Evolutionary conservation across 2,329 filamentous ascomycete species (phyloP), one percentile per base, ranked within the genome.

Genomic region (Penicillium sp.): DNA sequence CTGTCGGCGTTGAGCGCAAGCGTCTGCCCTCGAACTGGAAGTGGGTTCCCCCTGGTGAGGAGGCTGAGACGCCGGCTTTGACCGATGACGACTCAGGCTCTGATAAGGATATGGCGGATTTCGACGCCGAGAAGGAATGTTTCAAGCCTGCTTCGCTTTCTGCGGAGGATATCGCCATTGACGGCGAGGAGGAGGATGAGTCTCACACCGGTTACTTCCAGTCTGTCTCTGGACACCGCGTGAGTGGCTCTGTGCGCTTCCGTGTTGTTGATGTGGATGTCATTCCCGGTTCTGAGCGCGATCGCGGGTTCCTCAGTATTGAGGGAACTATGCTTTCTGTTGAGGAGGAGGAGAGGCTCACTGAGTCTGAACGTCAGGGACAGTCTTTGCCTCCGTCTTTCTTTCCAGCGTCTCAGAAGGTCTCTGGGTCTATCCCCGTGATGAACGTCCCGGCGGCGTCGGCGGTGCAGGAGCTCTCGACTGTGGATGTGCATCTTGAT

Each of bases 321-420:
- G 89, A 94, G 72, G 93, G 92, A 27, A 95, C 90, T n/a, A 87
- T 96, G 83, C 76, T 96, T 49, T 80, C 82, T 46, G 83, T 83
- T 43, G 83, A 84, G 21, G 87, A 86, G 25, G 91, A 95, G 75
- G 78, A 76, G 63, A 76, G 77, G 27, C 76, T 89, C 31, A 76
- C 84, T 46, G 78, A 80, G 9, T 78, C 83, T 58, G 84, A 88
- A 69, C 76, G 68, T 39, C 68, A 65, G 50, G 71, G 68, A 27
- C 73, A 65, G 73, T 77, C 64, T 49, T 61, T 55, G 64, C 60
- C 68, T 13, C 56, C 60, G 4, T 63, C 66, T 9, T 63, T 65
- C 38, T 52, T 60, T 27, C 38, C 60, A 2, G 29, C 51, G 3
- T 29, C 54, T 15, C 61, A 55, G 48, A 60, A 55, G 49, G 38